These are phyloP conservation scores for Spiromyces aspiralis DNA, from an alignment of 371 early-diverging fungal genomes.

Conservation along the genomic window DNA sequence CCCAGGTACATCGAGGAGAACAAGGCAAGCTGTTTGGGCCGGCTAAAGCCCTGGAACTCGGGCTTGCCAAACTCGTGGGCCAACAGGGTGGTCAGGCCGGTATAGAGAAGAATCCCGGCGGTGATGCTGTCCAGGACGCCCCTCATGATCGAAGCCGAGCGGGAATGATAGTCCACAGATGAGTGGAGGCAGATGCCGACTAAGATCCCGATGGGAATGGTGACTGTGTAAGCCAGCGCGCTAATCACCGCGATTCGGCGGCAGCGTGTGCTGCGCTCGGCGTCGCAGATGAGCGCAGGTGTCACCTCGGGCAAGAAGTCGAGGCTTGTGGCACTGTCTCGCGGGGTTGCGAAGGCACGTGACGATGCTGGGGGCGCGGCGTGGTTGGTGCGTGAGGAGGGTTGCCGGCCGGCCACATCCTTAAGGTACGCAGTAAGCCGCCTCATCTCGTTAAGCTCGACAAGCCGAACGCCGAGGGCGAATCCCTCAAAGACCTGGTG, in stretches of 20 bases:
- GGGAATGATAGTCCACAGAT: constrained; percentile 36
- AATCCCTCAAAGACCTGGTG: constrained; percentile 88
- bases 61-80: constrained; percentile 46
- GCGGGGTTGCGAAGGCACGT: not conserved
- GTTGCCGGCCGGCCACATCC: no score
- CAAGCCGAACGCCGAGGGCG: constrained; percentile 59
- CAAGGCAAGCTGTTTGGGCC: constrained; percentile 21
- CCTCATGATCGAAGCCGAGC: constrained; percentile 38
- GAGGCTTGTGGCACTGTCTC: not conserved
- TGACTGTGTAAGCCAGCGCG: constrained; percentile 30
- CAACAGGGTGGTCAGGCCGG: constrained; percentile 51
- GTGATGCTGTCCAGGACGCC: constrained; percentile 60
- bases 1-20: not conserved
- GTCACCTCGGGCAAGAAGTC: constrained; percentile 2
- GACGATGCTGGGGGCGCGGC: not conserved
- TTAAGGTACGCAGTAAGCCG: not conserved
- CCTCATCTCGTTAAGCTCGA: constrained; percentile 22
- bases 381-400: constrained; percentile 1
- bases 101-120: constrained; percentile 67
- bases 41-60: constrained; percentile 31
- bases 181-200: constrained; percentile 53
- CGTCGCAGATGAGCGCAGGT: no score
- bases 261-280: not conserved
- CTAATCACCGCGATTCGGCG: constrained; percentile 17
- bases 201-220: constrained; percentile 61